These are phyloP conservation scores for Pythium aquatile DNA, from an alignment of 352 stramenopile species.

Conservation along the genomic window DNA sequence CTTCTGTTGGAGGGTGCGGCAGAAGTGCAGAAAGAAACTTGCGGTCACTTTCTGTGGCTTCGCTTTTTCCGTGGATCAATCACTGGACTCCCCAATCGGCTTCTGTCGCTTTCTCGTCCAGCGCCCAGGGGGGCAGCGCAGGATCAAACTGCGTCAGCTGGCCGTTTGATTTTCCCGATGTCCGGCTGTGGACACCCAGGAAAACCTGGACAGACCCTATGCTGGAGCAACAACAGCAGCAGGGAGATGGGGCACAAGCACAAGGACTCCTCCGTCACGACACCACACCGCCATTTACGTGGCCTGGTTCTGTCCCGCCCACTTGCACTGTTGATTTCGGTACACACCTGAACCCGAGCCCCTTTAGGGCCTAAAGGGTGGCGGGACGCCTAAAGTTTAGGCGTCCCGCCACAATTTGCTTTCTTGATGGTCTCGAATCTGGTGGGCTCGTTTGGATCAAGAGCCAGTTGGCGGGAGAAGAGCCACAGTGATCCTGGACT, in stretches of 20 bases:
- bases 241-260: neutral
- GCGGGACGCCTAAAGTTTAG: neutral
- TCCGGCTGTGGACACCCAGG: conserved; percentile 4
- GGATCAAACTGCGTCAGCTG: conserved; percentile 3
- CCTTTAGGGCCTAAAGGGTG: neutral
- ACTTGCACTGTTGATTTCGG: neutral
- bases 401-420: conserved; percentile 1
- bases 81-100: conserved; percentile 2
- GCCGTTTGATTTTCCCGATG: neutral
- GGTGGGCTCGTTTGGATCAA: neutral
- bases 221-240: neutral
- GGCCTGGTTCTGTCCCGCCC: neutral
- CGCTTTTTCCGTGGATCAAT: conserved; percentile 7
- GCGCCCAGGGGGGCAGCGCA: neutral
- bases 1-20: conserved; percentile 9
- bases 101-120: conserved; percentile 5
- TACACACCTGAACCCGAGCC: neutral
- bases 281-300: neutral
- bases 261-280: neutral
- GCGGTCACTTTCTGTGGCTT: conserved; percentile 18
- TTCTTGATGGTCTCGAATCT: neutral
- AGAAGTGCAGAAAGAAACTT: conserved; percentile 29
- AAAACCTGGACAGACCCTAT: neutral
- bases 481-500: neutral
- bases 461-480: conserved; percentile 2